phyloP scores from a whole-genome alignment of 2,329 filamentous ascomycete species.

The Alternaria sp. region DNA sequence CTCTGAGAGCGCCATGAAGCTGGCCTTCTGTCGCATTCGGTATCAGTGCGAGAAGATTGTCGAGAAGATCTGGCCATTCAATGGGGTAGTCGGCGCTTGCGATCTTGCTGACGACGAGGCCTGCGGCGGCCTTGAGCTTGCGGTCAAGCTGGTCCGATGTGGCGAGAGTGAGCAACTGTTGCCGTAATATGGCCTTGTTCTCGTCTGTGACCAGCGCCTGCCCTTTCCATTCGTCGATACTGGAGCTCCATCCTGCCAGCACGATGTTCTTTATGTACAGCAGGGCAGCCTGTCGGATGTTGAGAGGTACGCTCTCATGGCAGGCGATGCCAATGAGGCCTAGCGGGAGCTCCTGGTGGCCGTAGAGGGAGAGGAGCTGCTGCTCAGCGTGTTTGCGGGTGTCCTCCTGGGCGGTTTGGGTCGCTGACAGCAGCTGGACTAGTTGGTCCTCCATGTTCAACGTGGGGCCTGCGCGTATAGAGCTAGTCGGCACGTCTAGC shows the following conservation, averaged over 20 bases:
- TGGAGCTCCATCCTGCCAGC: constrained; percentile 81
- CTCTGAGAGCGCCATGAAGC: constrained; percentile 87
- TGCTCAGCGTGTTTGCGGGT: constrained; percentile 87
- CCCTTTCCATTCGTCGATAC: constrained; percentile 75
- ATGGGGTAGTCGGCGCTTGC: constrained; percentile 93
- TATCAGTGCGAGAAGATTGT: constrained; percentile 79
- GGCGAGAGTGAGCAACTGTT: constrained; percentile 78
- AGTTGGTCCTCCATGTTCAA: constrained; percentile 87
- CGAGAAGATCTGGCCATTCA: constrained; percentile 90
- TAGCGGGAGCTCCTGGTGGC: constrained; percentile 75
- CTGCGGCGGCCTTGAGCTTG: constrained; percentile 88
- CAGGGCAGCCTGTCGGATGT: constrained; percentile 84
- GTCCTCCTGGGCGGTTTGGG: constrained; percentile 78
- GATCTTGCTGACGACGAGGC: constrained; percentile 91
- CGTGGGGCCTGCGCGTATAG: constrained; percentile 36
- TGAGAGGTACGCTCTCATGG: constrained; percentile 75
- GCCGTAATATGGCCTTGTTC: constrained; percentile 77
- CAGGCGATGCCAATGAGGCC: constrained; percentile 83
- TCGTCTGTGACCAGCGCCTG: constrained; percentile 75
- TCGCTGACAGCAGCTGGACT: constrained; percentile 85
- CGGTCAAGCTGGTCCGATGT: constrained; percentile 77
- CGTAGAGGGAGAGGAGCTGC: constrained; percentile 76
- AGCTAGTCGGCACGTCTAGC: constrained; percentile 42
- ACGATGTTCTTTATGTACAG: constrained; percentile 84
- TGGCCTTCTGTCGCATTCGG: constrained; percentile 78